Evolutionary conservation across 2,329 filamentous ascomycete genomes (phyloP).

Genomic region (Blumeria hordei): DNA sequence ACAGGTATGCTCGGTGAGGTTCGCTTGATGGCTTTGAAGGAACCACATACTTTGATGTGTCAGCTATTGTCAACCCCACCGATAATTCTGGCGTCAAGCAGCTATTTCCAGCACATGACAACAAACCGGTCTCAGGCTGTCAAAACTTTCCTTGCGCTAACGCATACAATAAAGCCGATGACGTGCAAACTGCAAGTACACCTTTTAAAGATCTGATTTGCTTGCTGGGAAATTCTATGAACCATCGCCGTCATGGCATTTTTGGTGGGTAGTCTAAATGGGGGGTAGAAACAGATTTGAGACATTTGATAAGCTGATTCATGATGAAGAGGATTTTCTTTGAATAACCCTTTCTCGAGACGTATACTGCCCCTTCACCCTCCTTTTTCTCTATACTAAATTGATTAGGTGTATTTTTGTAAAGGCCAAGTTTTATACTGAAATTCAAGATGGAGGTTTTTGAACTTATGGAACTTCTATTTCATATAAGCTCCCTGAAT

Average conservation of each 20-base stretch:
- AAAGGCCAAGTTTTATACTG: too few relatives aligned
- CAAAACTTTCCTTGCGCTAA: slow-evolving; percentile 26
- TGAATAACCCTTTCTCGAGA: too few relatives aligned
- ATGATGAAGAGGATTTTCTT: too few relatives aligned
- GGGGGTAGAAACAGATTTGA: too few relatives aligned
- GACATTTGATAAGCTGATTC: too few relatives aligned
- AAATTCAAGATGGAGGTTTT: too few relatives aligned
- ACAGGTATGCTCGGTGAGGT: slow-evolving; percentile 29
- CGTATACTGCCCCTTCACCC: too few relatives aligned
- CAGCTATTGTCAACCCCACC: slow-evolving; percentile 27
- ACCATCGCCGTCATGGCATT: slow-evolving; percentile 3
- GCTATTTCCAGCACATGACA: slow-evolving; percentile 22
- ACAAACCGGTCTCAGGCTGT: slow-evolving; percentile 25
- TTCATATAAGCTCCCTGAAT: too few relatives aligned
- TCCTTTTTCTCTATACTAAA: too few relatives aligned
- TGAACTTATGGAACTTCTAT: too few relatives aligned
- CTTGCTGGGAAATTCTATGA: slow-evolving; percentile 12
- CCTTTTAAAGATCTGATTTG: slow-evolving; percentile 24
- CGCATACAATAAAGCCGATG: slow-evolving; percentile 27
- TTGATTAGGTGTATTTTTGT: too few relatives aligned
- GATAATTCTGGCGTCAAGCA: slow-evolving; percentile 28
- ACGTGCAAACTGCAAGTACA: slow-evolving; percentile 30
- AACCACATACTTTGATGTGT: slow-evolving; percentile 32
- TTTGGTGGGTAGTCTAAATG: too few relatives aligned
- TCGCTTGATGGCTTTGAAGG: slow-evolving; percentile 23